Base-by-base conservation (phyloP, 345 rosid genomes). In the Rhodamnia argentea region DNA sequence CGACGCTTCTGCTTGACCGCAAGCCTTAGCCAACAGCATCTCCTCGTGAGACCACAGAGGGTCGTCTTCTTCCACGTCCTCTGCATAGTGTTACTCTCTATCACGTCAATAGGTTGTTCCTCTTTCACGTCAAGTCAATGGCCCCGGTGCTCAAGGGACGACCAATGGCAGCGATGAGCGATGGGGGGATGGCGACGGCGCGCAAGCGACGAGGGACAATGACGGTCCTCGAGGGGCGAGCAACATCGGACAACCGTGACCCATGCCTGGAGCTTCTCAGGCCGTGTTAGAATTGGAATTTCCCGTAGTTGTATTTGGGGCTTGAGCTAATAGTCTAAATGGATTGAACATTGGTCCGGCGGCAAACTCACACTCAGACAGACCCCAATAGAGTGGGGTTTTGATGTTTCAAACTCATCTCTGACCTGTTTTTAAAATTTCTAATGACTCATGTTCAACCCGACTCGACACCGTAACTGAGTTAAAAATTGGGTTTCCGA, bases 301-400 rank as follows among this genome's bases (percentile, higher is more conserved):
- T 55, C 24, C 0, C 11, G 9, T 22, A 4, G 4, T 1, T 7
- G 24, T 22, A 22, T 3, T 1, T 22, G 3, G 10, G 10, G 26
- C 26, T 8, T 7, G 58, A 22, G 24, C 58, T 55, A 3, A 22
- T 7, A 55, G 22, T 55, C 26, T 55, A 55, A 20, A 55, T 55
- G 58, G 10, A 22, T 20, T 8, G 58, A 55, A 55, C 24, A 20
- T 55, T 24, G 23, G 26, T 55, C 10, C 5, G 44, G 1, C 7
- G 23, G 23, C 76, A 64, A 32, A 64, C 44, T 64, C 76, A 32
- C 42, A 32, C 10, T 15, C 20, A 9, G 23, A 32, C 10, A 64
- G 5, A 32, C 44, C 42, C 12, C 23, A 15, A 4, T 16, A 32
- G 76, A 64, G 44, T 64, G 23, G 76, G 44, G 5, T 64, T 37